Percentiles rank a stretch among this genome's conserved stretches.
Conservation (phyloP, 2,329 filamentous ascomycete genomes). For the Pseudogymnoascus sp. region DNA sequence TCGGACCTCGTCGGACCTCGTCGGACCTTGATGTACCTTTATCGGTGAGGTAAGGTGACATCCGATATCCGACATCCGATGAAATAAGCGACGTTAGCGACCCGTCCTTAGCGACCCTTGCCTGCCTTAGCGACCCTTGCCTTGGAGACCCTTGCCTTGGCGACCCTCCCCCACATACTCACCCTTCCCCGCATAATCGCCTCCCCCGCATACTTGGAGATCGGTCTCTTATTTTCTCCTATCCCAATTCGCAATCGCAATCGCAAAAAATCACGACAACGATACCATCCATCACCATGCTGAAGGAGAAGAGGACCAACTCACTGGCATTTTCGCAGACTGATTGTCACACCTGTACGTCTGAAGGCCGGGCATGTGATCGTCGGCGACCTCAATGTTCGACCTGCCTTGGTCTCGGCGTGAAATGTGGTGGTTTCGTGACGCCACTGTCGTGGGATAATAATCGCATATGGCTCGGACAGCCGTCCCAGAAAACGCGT, state of each 20-base stretch:
- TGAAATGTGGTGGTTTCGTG: constrained; percentile 15
- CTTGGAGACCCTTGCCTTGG: background rate
- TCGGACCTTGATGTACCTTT: background rate
- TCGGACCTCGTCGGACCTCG: too few relatives aligned
- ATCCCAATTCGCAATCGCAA: background rate
- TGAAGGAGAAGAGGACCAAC: constrained; percentile 25
- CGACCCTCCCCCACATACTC: background rate
- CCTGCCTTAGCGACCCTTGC: background rate
- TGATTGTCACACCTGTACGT: constrained; percentile 23
- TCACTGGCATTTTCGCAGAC: constrained; percentile 20
- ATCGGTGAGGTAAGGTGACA: background rate
- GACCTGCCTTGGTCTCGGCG: constrained; percentile 17
- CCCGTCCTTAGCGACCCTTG: background rate
- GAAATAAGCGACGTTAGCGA: background rate
- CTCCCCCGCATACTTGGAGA: background rate
- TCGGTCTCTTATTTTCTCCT: background rate
- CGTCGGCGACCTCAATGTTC: constrained; percentile 20
- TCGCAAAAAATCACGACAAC: background rate
- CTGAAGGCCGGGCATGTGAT: constrained; percentile 18
- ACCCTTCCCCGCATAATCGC: background rate
- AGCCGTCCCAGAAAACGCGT: background rate
- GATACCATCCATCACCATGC: background rate
- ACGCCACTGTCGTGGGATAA: constrained; percentile 16
- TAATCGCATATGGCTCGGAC: constrained; percentile 8
- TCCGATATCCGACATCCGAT: constrained; percentile 3